Evolutionary conservation across 2,329 filamentous ascomycete genomes (phyloP).

Genomic region (Fusarium sp.): DNA sequence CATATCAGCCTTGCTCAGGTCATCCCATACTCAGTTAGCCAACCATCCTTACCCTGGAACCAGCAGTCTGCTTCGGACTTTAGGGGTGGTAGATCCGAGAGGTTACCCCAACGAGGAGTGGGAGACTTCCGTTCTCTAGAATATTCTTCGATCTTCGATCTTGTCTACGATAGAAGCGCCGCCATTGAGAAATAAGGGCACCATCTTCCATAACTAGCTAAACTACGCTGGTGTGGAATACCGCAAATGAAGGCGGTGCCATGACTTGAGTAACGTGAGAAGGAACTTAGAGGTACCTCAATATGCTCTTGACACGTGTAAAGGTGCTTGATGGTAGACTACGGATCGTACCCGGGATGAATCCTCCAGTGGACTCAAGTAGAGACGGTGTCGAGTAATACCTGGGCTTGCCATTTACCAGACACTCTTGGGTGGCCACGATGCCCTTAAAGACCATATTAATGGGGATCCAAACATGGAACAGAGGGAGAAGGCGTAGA

Average conservation of each 20-base stretch:
- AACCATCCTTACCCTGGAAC: constrained; percentile 64
- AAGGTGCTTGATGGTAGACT: constrained; percentile 73
- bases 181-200: too few relatives aligned
- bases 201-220: constrained; percentile 64
- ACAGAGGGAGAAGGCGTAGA: constrained; percentile 48
- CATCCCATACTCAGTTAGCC: constrained; percentile 69
- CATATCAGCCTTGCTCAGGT: constrained; percentile 57
- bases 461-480: constrained; percentile 68
- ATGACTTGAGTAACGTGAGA: constrained; percentile 12
- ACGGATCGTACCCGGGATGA: constrained; percentile 54
- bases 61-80: constrained; percentile 60
- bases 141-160: too few relatives aligned
- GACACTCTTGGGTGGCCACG: too few relatives aligned
- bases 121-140: constrained; percentile 51
- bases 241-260: constrained; percentile 53
- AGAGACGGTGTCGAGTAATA: constrained; percentile 60
- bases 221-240: constrained; percentile 64
- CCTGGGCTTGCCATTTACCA: constrained; percentile 4
- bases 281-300: constrained; percentile 73
- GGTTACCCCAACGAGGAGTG: constrained; percentile 38
- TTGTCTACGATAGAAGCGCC: too few relatives aligned
- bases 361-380: constrained; percentile 16
- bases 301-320: constrained; percentile 68
- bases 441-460: constrained; percentile 61
- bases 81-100: constrained; percentile 41